Evolutionary conservation across 768 basidiomycete species (phyloP), one percentile per base, ranked within the genome.

Genomic region (Boletus tomentosulus): DNA sequence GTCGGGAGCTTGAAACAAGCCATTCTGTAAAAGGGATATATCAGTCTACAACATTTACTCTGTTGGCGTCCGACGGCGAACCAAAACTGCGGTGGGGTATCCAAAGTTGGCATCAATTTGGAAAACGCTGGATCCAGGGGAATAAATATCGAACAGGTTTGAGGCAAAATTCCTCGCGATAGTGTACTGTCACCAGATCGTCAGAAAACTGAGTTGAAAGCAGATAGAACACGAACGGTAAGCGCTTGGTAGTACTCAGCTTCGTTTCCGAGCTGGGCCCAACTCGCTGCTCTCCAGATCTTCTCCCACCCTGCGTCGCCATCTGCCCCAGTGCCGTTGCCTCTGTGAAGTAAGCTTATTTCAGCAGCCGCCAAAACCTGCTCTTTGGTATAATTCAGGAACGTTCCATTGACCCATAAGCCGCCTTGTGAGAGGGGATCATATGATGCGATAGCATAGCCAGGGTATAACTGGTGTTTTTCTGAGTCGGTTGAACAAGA

Each of bases 281-380:
- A 89, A 9, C 71, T 67, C 6, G 86, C 87, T 3, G 87, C 85
- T 51, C 87, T 77, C 87, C 86, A 89, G 34, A 80, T 79, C 63
- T 89, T 90, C 71, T 85, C 87, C 88, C 87, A 90, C 5, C 87
- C 87, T 2, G 85, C 70, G 66, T 89, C 83, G 3, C 79, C 86
- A 64, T 89, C 87, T 12, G 83, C 79, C 1, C 84, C 87, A 0
- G 80, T 87, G 5, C 87, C 87, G 51, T 84, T 81, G 4, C 88
- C 87, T 51, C 87, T 78, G 59, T 86, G 83, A 24, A 78, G 72
- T 41, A 90, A 68, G 63, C 82, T 85, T n/a, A 67, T 76, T 22
- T 70, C 71, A 3, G 85, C 77, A 0, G 86, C 87, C 4, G 72
- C 69, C 6, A 86, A 53, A n/a, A 90, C 71, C 55, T 86, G 73